Base-by-base conservation (phyloP, 2,329 filamentous ascomycete species). In the Epichloe sp. region DNA sequence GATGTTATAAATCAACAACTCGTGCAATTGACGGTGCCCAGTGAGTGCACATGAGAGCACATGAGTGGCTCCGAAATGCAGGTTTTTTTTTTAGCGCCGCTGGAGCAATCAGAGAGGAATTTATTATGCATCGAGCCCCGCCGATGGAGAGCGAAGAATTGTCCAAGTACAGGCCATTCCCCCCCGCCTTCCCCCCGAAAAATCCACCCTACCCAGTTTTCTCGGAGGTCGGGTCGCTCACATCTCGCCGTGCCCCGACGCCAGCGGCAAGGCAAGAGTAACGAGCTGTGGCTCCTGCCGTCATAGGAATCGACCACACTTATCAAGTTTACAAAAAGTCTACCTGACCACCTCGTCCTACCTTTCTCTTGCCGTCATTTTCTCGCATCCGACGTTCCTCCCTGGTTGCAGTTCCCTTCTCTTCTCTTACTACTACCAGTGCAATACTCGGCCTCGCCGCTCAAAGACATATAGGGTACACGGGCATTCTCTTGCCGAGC, bases 321-420 rank as follows among this genome's bases (percentile, higher is more conserved):
- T 26, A 26, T 26, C 6, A 26, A 26, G 23, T 26, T 49, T 49
- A 44, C 47, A 49, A 49, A 49, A 43, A 49, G 47, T 49, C 31
- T 43, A 36, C 12, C 19, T 14, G 41, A 36, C 44, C 11, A 21
- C 34, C 31, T 17, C 43, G 15, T 17, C 17, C 44, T 35, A 6
- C 41, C 23, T 15, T 43, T 38, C 4, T 11, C 26, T 47, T 14
- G 10, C 17, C 34, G 44, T 37, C 42, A 44, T 23, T 17, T 8
- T 15, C 7, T 23, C 41, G 10, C 41, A 43, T 26, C 41, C 41
- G 10, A 23, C 41, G 19, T 12, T 14, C 41, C 41, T 19, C 41
- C 41, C 41, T 5, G 41, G 21, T 26, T 43, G 41, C 41, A 5
- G 15, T 19, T 21, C 19, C 19, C 17, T 31, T 10, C 31, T 4